A percentile compares a stretch with the other conserved stretches of the same genome.
These are phyloP conservation scores for Sphaerostilbella broomeana DNA, from an alignment of 2,329 filamentous ascomycete genomes.

Conservation along the genomic window DNA sequence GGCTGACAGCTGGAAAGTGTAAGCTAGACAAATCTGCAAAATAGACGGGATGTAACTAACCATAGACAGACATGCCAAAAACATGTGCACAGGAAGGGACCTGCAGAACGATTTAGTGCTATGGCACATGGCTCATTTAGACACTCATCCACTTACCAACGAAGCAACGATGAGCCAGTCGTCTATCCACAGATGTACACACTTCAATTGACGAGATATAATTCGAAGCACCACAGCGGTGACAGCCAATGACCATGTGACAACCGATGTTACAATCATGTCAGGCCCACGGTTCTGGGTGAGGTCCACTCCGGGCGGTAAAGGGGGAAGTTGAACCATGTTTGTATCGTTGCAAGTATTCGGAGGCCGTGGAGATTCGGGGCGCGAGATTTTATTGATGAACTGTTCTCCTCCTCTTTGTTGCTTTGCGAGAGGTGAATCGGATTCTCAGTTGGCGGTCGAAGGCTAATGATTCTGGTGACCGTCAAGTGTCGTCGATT, in stretches of 20 bases:
- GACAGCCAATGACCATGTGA: conserved; percentile 16
- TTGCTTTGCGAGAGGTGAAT: too few relatives aligned
- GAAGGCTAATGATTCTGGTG: too few relatives aligned
- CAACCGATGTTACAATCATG: conserved; percentile 15
- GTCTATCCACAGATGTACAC: conserved; percentile 18
- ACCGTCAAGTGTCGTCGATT: too few relatives aligned
- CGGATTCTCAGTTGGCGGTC: too few relatives aligned
- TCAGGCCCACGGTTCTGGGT: conserved; percentile 14
- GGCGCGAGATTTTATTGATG: neutral
- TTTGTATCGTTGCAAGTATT: neutral
- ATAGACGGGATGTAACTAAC: conserved; percentile 11
- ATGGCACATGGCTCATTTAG: neutral
- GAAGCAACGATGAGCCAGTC: conserved; percentile 21
- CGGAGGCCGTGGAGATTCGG: neutral
- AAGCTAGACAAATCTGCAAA: neutral
- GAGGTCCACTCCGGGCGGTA: conserved; percentile 19
- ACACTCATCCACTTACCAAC: conserved; percentile 14
- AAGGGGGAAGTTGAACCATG: conserved; percentile 7
- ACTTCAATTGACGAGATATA: conserved; percentile 16
- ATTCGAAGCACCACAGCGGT: conserved; percentile 17
- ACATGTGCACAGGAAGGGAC: conserved; percentile 14
- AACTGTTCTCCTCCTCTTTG: neutral
- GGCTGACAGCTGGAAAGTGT: conserved; percentile 14
- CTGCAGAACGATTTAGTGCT: conserved; percentile 7
- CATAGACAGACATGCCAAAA: conserved; percentile 14